These are phyloP conservation scores for Picochlorum sp. DNA, from an alignment of 139 green algal genomes.

Conservation along the genomic window DNA sequence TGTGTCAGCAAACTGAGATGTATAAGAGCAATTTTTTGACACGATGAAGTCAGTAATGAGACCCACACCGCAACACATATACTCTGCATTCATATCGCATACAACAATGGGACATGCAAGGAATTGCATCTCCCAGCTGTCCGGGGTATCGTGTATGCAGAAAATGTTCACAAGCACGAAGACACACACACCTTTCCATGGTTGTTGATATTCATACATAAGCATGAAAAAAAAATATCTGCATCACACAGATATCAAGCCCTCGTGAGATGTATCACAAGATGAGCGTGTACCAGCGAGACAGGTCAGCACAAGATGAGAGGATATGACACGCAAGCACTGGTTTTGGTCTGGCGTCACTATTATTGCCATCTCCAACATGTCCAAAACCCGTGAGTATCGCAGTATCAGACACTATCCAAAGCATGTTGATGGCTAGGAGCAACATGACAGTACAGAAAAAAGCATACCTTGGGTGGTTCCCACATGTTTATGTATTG, in stretches of 20 bases:
- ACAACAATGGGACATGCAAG: conserved; percentile 36
- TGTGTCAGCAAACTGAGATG: neutral
- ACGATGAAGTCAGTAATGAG: conserved; percentile 16
- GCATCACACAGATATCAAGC: neutral
- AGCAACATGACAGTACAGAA: neutral
- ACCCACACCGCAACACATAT: conserved; percentile 24
- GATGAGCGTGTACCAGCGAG: conserved; percentile 30
- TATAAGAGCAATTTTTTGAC: conserved; percentile 29
- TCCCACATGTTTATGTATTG: too few species aligned
- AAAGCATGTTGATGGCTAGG: neutral
- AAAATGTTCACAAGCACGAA: neutral
- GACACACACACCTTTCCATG: too few species aligned
- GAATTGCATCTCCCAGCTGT: conserved; percentile 25
- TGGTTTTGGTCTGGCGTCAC: conserved; percentile 32
- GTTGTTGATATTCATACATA: too few species aligned
- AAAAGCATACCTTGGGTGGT: too few species aligned
- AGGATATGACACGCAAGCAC: conserved; percentile 14
- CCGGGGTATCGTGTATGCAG: conserved; percentile 29
- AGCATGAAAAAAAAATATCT: too few species aligned
- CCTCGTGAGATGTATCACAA: neutral
- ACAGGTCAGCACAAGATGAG: conserved; percentile 33
- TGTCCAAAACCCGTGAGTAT: conserved; percentile 17
- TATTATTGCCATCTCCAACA: conserved; percentile 26
- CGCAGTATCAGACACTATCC: conserved; percentile 5
- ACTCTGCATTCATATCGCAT: conserved; percentile 28